These are phyloP conservation scores for Margaritispora aquatica DNA, from an alignment of 495 filamentous ascomycete species.

Conservation along the genomic window DNA sequence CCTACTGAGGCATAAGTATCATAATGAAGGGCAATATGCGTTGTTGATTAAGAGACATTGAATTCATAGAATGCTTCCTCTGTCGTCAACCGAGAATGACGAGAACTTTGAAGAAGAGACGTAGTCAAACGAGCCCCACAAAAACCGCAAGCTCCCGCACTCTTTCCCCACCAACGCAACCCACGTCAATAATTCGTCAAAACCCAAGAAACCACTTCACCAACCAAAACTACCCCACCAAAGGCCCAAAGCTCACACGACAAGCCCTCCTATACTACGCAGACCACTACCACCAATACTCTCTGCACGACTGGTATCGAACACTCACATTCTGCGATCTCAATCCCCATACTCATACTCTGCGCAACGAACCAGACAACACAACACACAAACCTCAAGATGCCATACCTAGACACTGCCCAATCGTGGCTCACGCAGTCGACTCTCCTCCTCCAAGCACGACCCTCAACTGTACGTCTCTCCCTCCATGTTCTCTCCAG, in stretches of 20 bases:
- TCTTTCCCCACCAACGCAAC: not conserved
- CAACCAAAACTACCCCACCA: not conserved
- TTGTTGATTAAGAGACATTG: no score
- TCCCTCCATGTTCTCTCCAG: not conserved
- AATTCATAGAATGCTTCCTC: no score
- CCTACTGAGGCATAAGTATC: no score
- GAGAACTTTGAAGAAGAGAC: not conserved
- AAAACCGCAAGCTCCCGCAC: not conserved
- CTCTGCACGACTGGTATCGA: no score
- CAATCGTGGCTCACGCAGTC: slow-evolving; percentile 29
- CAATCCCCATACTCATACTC: no score
- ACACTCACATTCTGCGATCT: no score
- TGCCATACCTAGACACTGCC: slow-evolving; percentile 23
- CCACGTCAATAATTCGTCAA: no score
- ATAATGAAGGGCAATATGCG: no score
- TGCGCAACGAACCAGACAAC: no score
- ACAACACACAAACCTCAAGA: slow-evolving; percentile 16
- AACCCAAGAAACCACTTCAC: not conserved
- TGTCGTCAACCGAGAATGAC: no score
- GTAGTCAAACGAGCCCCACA: not conserved
- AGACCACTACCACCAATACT: not conserved
- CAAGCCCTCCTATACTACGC: not conserved
- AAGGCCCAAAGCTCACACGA: not conserved
- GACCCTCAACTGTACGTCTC: slow-evolving; percentile 22
- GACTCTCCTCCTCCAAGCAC: slow-evolving; percentile 28